Evolutionary conservation across 495 filamentous ascomycete species (phyloP).

Genomic region (Penicillium manginii): DNA sequence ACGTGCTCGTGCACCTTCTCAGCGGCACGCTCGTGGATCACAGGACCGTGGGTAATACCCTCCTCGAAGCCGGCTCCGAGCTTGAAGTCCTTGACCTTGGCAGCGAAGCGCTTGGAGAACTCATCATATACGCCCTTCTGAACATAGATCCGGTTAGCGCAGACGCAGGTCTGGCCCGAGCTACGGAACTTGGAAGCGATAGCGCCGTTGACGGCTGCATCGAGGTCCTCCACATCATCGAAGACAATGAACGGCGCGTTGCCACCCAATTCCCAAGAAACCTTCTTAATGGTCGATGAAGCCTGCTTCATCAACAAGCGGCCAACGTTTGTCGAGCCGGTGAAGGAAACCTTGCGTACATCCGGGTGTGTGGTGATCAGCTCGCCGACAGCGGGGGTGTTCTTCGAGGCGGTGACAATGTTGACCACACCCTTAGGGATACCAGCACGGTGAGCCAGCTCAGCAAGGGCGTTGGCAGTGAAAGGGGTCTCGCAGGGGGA

Average conservation of each 20-base stretch:
- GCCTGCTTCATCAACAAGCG: slow-evolving; percentile 86
- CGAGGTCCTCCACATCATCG: slow-evolving; percentile 79
- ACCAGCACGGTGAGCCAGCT: slow-evolving; percentile 80
- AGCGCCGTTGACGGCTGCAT: slow-evolving; percentile 74
- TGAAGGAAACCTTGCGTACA: slow-evolving; percentile 87
- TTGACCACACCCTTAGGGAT: slow-evolving; percentile 87
- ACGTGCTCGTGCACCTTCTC: slow-evolving; percentile 80
- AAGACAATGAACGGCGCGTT: slow-evolving; percentile 96
- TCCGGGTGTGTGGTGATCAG: slow-evolving; percentile 70
- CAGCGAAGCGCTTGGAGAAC: slow-evolving; percentile 70
- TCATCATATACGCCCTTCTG: slow-evolving; percentile 79
- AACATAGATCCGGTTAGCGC: slow-evolving; percentile 84
- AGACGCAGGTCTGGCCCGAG: slow-evolving; percentile 89
- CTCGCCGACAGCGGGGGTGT: slow-evolving; percentile 75
- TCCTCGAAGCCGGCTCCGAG: slow-evolving; percentile 76
- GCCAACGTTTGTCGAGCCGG: slow-evolving; percentile 84
- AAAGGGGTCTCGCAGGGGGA: slow-evolving; percentile 85
- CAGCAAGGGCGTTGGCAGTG: slow-evolving; percentile 79
- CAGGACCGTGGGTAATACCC: slow-evolving; percentile 76
- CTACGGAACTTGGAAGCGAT: slow-evolving; percentile 82
- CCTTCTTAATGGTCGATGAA: slow-evolving; percentile 79
- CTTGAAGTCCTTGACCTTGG: slow-evolving; percentile 75
- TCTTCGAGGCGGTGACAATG: slow-evolving; percentile 70
- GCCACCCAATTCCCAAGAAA: slow-evolving; percentile 85
- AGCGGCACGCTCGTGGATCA: slow-evolving; percentile 77